Conservation (phyloP, 2,329 filamentous ascomycete species). For the Neobulgaria alba region DNA sequence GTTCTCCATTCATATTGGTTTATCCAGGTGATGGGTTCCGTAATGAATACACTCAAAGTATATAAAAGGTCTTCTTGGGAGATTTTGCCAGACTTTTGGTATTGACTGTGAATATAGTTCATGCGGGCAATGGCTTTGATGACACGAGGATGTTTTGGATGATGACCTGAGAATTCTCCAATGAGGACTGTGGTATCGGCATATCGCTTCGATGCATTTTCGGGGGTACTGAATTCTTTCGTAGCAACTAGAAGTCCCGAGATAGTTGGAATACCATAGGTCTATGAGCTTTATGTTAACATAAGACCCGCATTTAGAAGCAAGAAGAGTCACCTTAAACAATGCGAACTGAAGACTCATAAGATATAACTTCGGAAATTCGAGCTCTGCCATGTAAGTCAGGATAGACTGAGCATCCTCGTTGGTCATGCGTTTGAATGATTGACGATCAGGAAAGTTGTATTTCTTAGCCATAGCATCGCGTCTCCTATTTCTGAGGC, state of each 20-base stretch:
- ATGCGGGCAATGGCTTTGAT: slow-evolving; percentile 50
- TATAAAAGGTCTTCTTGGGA: slow-evolving; percentile 56
- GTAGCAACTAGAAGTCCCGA: slow-evolving; percentile 41
- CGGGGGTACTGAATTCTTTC: slow-evolving; percentile 36
- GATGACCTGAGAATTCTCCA: slow-evolving; percentile 17
- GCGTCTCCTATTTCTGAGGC: slow-evolving; percentile 33
- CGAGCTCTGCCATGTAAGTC: slow-evolving; percentile 36
- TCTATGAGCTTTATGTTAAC: slow-evolving; percentile 27
- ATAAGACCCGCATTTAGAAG: neutral
- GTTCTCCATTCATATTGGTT: too few species aligned
- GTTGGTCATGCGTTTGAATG: slow-evolving; percentile 43
- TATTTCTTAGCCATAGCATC: slow-evolving; percentile 34
- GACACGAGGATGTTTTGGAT: slow-evolving; percentile 29
- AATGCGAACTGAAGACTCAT: slow-evolving; percentile 50
- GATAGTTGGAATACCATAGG: slow-evolving; percentile 48
- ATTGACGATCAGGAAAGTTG: slow-evolving; percentile 36
- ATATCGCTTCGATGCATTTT: slow-evolving; percentile 38
- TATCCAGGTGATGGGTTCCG: too few species aligned
- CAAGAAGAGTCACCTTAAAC: slow-evolving; percentile 37
- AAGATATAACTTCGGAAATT: slow-evolving; percentile 45
- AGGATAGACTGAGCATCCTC: slow-evolving; percentile 44
- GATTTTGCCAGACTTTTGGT: slow-evolving; percentile 50
- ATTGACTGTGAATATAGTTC: slow-evolving; percentile 53
- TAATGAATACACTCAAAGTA: too few species aligned
- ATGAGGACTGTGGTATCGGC: slow-evolving; percentile 21